Conservation (phyloP, 2,329 filamentous ascomycete species). For the Leptographium galeiforme region DNA sequence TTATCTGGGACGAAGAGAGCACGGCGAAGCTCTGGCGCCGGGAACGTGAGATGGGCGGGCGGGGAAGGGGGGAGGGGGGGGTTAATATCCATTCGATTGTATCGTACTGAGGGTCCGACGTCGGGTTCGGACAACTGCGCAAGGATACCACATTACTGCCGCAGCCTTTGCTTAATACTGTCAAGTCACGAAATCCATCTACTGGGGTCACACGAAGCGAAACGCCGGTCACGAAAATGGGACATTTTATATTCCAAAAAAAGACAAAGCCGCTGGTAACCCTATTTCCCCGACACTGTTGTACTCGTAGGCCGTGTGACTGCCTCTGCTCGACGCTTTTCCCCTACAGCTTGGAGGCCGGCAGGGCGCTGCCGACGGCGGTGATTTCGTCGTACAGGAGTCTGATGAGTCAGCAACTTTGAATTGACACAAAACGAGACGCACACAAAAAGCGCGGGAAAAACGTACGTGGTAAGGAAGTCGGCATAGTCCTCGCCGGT, state of each 20-base stretch:
- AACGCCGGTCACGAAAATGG: neutral
- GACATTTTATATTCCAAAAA: neutral
- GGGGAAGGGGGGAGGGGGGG: neutral
- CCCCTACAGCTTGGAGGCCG: conserved; percentile 49
- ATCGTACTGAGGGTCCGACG: neutral
- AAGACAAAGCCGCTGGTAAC: neutral
- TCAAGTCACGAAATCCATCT: too few relatives aligned
- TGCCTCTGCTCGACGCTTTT: neutral
- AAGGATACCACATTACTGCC: too few relatives aligned
- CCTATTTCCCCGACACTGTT: neutral
- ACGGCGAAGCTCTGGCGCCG: neutral
- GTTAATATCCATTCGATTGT: too few relatives aligned
- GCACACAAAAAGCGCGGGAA: neutral
- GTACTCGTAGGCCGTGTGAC: too few relatives aligned
- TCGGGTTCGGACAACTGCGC: too few relatives aligned
- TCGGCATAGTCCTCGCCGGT: conserved; percentile 97
- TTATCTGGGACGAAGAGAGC: neutral
- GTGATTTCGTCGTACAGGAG: conserved; percentile 84
- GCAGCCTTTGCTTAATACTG: too few relatives aligned
- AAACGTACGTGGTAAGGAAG: conserved; percentile 69
- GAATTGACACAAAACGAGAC: too few relatives aligned
- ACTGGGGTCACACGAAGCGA: too few relatives aligned
- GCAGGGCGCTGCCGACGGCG: conserved; percentile 46
- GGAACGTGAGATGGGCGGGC: neutral
- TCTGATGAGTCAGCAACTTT: conserved; percentile 30